phyloP scores from a whole-genome alignment of 495 filamentous ascomycete species.

The Hypoxylon intermedium region DNA sequence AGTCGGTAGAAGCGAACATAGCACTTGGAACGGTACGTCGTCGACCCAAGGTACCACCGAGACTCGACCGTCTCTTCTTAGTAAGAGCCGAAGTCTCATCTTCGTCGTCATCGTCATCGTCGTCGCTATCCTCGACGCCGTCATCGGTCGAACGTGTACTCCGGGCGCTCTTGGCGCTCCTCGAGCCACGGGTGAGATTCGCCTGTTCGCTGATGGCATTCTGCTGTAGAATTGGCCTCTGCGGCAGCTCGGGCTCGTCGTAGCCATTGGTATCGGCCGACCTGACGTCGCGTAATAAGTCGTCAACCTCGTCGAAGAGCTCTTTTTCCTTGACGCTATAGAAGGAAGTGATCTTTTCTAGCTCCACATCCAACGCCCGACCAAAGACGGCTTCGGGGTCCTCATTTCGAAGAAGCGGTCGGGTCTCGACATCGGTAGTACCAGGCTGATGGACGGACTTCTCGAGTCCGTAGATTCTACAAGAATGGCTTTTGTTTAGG shows the following conservation, averaged over 20 bases:
- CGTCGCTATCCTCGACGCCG: conserved; percentile 61
- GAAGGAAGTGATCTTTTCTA: conserved; percentile 93
- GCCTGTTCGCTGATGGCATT: conserved; percentile 52
- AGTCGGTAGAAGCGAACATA: conserved; percentile 57
- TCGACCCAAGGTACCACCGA: conserved; percentile 42
- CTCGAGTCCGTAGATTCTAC: conserved; percentile 93
- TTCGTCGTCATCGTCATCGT: conserved; percentile 67
- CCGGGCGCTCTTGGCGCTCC: conserved; percentile 45
- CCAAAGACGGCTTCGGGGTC: conserved; percentile 82
- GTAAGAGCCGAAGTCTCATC: conserved; percentile 67
- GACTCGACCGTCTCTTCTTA: conserved; percentile 43
- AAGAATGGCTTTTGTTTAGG: conserved; percentile 3
- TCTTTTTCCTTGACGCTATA: conserved; percentile 87
- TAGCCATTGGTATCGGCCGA: conserved; percentile 70
- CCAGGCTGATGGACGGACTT: conserved; percentile 69
- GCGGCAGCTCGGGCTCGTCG: conserved; percentile 59
- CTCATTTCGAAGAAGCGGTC: conserved; percentile 74
- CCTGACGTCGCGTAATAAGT: conserved; percentile 76
- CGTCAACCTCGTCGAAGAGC: conserved; percentile 79
- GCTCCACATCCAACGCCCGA: conserved; percentile 81
- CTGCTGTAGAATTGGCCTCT: conserved; percentile 38
- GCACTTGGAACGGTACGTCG: conserved; percentile 45
- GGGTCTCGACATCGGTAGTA: conserved; percentile 75
- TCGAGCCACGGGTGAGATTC: conserved; percentile 30
- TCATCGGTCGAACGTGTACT: conserved; percentile 58